Base-by-base conservation (phyloP, 148 eudicot species). In the Vaccinium myrtillus region DNA sequence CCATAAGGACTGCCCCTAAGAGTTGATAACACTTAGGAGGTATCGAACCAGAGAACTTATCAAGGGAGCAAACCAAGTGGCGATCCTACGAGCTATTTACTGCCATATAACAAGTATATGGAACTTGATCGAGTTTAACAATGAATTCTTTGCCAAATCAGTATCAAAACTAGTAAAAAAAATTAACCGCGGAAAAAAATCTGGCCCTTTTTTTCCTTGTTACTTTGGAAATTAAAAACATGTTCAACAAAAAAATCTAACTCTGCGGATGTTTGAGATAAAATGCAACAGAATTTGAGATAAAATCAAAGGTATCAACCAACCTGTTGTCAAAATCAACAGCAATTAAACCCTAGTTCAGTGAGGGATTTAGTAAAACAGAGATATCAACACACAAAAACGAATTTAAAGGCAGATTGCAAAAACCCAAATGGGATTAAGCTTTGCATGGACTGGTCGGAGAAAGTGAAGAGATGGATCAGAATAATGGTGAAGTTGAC, bases 281-380 rank as follows among this genome's bases (percentile, higher is more conserved):
- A 63, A 25, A 69, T 27, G 39, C 27, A 69, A 39, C 16, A 25
- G 16, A 4, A 25, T 27, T 69, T 69, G 36, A 32, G 30, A 69
- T 8, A 10, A 8, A 1, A 65, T 65, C 71, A 2, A 69, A 27
- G 3, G 39, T 48, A 76, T 48, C 16, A 48, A 23, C 55, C 48
- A 75, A 21, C 6, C 55, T 30, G 18, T 21, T 1, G 18, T 3
- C 13, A 23, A 77, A 23, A 49, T 49, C 6, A 70, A 56, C 16
- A 77, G 43, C 46, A 61, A 19, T 21, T 61, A 43, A 49, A 75
- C 56, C 82, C 82, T 39, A 80, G n/a, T 61, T 63, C 55, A 46
- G 73, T 23, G 53, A 63, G 51, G 48, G 50, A 6, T 73, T 39
- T 4, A 69, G 18, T 69, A 27, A 69, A 27, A 15, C 18, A 0